Conservation (phyloP, 371 early-diverging fungal genomes). For the Parasitella parasitica region DNA sequence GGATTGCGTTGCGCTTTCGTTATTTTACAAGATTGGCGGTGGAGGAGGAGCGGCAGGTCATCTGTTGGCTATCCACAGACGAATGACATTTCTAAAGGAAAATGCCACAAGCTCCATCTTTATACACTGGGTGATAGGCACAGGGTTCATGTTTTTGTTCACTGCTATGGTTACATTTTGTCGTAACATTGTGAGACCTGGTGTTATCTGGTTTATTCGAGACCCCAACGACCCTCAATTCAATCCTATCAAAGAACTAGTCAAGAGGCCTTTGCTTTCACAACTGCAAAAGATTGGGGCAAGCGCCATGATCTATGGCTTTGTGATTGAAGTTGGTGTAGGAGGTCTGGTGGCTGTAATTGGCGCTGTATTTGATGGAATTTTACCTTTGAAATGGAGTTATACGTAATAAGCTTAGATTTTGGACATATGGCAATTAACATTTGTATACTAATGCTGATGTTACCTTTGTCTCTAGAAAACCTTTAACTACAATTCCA, state of each 20-base stretch:
- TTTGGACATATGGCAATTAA: too few species aligned
- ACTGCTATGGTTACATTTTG: slow-evolving; percentile 74
- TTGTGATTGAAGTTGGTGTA: slow-evolving; percentile 65
- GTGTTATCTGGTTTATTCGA: slow-evolving; percentile 93
- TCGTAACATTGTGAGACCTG: slow-evolving; percentile 81
- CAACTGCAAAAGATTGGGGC: slow-evolving; percentile 78
- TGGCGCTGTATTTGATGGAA: slow-evolving; percentile 17
- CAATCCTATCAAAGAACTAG: slow-evolving; percentile 85
- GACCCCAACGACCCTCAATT: slow-evolving; percentile 92
- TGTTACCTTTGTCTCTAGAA: slow-evolving; percentile 41
- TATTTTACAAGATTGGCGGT: slow-evolving; percentile 60
- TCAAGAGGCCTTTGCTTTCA: slow-evolving; percentile 67
- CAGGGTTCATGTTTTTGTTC: slow-evolving; percentile 89
- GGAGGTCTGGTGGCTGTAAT: slow-evolving; percentile 54
- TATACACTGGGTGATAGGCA: slow-evolving; percentile 88
- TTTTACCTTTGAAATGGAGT: slow-evolving; percentile 50
- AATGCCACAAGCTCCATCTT: slow-evolving; percentile 69
- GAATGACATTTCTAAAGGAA: slow-evolving; percentile 39
- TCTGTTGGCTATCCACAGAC: slow-evolving; percentile 1
- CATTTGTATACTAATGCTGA: too few species aligned
- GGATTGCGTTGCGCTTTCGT: slow-evolving; percentile 69
- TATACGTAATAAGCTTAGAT: slow-evolving; percentile 32
- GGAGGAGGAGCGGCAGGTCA: slow-evolving; percentile 14
- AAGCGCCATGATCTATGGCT: slow-evolving; percentile 75
- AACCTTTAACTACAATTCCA: slow-evolving; percentile 68